Evolutionary conservation across 169 alveolate species (phyloP).

Genomic region (Plasmodium reichenowi): DNA sequence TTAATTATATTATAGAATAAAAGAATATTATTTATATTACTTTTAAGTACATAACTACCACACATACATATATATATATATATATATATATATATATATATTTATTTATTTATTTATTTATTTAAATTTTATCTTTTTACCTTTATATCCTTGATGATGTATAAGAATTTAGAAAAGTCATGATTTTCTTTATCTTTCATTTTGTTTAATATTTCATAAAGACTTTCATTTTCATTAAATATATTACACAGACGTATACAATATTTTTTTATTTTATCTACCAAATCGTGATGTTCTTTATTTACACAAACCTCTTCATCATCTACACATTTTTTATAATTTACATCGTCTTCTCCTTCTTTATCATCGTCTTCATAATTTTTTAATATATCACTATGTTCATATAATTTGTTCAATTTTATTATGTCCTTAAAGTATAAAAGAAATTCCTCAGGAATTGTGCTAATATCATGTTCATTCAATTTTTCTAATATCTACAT

Average conservation of each 20-base stretch:
- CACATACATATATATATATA: too few species aligned
- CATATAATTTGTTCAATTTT: conserved; percentile 67
- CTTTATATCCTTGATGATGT: conserved; percentile 43
- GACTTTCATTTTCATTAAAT: conserved; percentile 29
- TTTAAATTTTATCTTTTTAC: too few species aligned
- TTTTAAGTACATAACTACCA: too few species aligned
- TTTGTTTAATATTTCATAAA: conserved; percentile 1
- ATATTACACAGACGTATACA: conserved; percentile 28
- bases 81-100: too few species aligned
- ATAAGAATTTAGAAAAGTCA: conserved; percentile 47
- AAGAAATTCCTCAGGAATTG: conserved; percentile 36
- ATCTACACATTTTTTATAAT: too few species aligned
- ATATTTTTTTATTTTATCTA: conserved; percentile 60
- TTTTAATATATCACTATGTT: conserved; percentile 29
- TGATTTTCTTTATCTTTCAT: conserved; percentile 45
- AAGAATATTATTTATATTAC: too few species aligned
- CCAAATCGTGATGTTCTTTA: conserved; percentile 43
- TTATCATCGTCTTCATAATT: background rate
- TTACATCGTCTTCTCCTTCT: background rate
- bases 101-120: background rate
- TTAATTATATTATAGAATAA: too few species aligned
- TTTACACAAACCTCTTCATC: background rate
- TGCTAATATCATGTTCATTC: conserved; percentile 16
- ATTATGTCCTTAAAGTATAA: conserved; percentile 46
- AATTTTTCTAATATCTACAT: conserved; percentile 55